phyloP scores from a whole-genome alignment of 352 stramenopile species.

The Phytophthora quininea region DNA sequence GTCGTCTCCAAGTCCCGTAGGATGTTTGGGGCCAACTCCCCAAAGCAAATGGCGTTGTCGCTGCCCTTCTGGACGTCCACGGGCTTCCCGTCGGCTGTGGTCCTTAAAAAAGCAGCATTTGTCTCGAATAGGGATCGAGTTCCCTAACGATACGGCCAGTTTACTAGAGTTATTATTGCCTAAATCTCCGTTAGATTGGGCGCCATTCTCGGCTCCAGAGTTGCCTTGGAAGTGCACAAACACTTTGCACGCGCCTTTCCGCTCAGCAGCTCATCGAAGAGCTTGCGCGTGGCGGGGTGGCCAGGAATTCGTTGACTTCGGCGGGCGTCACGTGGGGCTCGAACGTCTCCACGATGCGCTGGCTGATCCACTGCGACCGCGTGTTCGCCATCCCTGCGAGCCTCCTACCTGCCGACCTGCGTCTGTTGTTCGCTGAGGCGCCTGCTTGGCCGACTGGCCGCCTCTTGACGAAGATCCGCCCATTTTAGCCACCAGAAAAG shows the following conservation, averaged over 20 bases:
- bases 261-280: slow-evolving; percentile 77
- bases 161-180: slow-evolving; percentile 52
- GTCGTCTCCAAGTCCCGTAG: slow-evolving; percentile 81
- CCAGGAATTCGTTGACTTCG: slow-evolving; percentile 76
- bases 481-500: neutral
- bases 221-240: slow-evolving; percentile 76
- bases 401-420: neutral
- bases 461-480: slow-evolving; percentile 4
- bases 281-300: slow-evolving; percentile 55
- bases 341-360: slow-evolving; percentile 82
- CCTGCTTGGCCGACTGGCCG: neutral
- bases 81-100: slow-evolving; percentile 69
- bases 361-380: slow-evolving; percentile 81
- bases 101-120: slow-evolving; percentile 89
- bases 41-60: slow-evolving; percentile 83
- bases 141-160: slow-evolving; percentile 73
- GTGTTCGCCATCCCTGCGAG: slow-evolving; percentile 58
- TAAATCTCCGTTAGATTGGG: neutral
- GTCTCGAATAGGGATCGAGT: slow-evolving; percentile 65
- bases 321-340: slow-evolving; percentile 57
- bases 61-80: slow-evolving; percentile 76
- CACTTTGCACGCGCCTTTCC: slow-evolving; percentile 73
- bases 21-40: slow-evolving; percentile 87
- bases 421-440: too few relatives aligned
- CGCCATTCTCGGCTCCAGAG: slow-evolving; percentile 16